Percentiles rank a stretch among this genome's conserved stretches.
Evolutionary conservation across 208 protist species (phyloP).

Genomic region (Phytomonas francai): DNA sequence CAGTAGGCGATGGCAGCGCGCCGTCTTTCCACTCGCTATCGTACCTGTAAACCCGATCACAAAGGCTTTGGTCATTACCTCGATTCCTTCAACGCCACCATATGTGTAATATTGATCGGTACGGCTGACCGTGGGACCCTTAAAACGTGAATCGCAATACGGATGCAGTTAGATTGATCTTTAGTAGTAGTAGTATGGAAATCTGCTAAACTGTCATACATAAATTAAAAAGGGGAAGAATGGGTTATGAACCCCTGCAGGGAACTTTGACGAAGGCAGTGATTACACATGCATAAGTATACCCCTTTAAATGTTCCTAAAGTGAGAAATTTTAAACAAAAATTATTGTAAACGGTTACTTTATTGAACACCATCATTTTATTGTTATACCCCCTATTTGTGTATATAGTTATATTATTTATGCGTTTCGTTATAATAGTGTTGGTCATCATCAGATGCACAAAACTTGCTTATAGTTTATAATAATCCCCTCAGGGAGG

Average conservation of each 20-base stretch:
- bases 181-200: background rate
- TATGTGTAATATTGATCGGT: background rate
- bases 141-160: background rate
- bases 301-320: background rate
- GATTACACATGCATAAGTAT: background rate
- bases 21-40: slow-evolving; percentile 76
- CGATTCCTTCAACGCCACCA: background rate
- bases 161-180: background rate
- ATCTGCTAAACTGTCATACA: background rate
- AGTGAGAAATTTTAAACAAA: background rate
- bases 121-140: background rate
- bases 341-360: slow-evolving; percentile 6
- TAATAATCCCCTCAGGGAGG: background rate
- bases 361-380: background rate
- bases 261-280: background rate
- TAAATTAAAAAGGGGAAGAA: background rate
- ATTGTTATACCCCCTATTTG: background rate
- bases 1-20: slow-evolving; percentile 49
- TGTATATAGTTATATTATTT: background rate
- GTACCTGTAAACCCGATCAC: slow-evolving; percentile 65
- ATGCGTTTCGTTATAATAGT: slow-evolving; percentile 2
- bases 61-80: background rate
- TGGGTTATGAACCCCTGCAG: background rate
- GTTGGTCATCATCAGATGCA: background rate
- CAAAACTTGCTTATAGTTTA: background rate